Conservation (phyloP, 768 basidiomycete species). For the Mrakia hoshinonis region DNA sequence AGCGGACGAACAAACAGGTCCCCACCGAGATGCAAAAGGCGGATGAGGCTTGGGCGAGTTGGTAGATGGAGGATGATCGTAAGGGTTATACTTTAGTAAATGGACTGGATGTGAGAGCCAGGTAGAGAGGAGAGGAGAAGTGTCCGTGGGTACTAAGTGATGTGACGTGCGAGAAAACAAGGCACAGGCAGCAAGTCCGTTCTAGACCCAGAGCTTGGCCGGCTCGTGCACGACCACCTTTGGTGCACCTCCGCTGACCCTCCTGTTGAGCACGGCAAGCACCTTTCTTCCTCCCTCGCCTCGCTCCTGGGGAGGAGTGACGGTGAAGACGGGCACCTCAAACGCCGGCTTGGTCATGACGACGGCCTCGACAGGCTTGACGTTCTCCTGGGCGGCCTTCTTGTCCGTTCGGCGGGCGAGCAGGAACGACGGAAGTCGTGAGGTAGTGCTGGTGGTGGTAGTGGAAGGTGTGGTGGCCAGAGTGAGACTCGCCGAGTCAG, state of each 20-base stretch:
- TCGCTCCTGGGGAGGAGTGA: slow-evolving; percentile 6
- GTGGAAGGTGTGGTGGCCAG: neutral
- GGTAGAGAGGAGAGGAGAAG: neutral
- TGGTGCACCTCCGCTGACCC: neutral
- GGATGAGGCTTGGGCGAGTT: neutral
- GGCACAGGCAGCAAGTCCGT: neutral
- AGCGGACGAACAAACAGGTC: neutral
- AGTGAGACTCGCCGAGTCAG: neutral
- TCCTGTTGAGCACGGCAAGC: neutral
- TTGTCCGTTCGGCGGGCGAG: neutral
- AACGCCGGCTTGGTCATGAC: neutral
- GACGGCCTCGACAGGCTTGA: neutral
- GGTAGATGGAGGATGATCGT: neutral
- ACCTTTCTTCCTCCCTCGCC: neutral
- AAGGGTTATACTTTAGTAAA: neutral
- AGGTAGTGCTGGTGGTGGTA: neutral
- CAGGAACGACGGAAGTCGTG: neutral
- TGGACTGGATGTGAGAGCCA: neutral
- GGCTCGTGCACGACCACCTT: neutral
- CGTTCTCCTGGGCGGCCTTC: neutral
- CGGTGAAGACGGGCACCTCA: slow-evolving; percentile 4
- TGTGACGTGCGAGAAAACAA: neutral
- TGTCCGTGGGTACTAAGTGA: neutral
- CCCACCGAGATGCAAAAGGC: neutral
- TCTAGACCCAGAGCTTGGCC: neutral